A percentile compares a stretch with the other conserved stretches of the same genome.
Conservation (phyloP, 768 basidiomycete species). For the Psilocybe cyanescens region DNA sequence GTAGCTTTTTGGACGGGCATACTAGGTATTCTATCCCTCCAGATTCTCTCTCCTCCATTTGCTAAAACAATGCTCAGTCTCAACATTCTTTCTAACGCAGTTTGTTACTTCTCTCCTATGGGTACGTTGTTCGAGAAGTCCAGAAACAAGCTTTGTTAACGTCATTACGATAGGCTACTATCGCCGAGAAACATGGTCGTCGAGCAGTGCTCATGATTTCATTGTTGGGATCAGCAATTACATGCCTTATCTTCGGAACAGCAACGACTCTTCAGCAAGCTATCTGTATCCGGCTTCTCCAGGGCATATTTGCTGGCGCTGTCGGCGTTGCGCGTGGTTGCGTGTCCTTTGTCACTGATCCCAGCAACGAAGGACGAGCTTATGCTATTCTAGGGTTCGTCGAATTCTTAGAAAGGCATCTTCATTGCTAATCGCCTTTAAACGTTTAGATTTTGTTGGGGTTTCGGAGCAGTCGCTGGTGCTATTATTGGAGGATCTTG, state of each 20-base stretch:
- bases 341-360: constrained; percentile 85
- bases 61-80: constrained; percentile 46
- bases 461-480: constrained; percentile 92
- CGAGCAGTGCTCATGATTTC: constrained; percentile 85
- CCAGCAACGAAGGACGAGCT: constrained; percentile 91
- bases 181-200: constrained; percentile 89
- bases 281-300: constrained; percentile 82
- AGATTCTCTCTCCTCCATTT: constrained; percentile 9
- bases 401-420: constrained; percentile 4
- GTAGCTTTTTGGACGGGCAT: constrained; percentile 91
- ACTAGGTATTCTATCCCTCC: constrained; percentile 55
- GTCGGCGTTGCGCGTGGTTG: constrained; percentile 94
- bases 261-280: constrained; percentile 78
- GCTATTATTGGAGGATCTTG: constrained; percentile 85
- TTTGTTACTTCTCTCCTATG: constrained; percentile 94
- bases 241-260: constrained; percentile 80
- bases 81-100: constrained; percentile 92
- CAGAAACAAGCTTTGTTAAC: constrained; percentile 10
- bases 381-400: constrained; percentile 88
- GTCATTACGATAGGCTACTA: constrained; percentile 64
- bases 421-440: constrained; percentile 8
- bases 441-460: constrained; percentile 83
- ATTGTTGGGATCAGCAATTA: constrained; percentile 82
- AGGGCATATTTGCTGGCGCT: constrained; percentile 92
- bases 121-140: constrained; percentile 46